Evolutionary conservation across 495 filamentous ascomycete species (phyloP).

Genomic region (Podospora fimiseda): DNA sequence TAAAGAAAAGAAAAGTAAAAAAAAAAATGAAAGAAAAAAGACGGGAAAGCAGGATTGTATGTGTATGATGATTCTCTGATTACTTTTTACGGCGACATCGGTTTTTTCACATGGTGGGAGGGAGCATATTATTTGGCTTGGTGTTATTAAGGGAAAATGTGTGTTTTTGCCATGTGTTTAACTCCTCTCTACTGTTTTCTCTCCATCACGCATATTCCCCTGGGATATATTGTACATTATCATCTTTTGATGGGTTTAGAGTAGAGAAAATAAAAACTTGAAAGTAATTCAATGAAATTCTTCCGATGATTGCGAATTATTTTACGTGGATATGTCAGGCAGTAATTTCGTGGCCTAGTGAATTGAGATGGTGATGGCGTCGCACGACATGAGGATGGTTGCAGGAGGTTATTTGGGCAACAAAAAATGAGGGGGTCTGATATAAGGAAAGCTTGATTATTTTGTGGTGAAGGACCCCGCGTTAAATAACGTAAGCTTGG

Average conservation of each 20-base stretch:
- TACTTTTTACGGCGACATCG: slow-evolving; percentile 23
- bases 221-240: no score
- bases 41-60: slow-evolving; percentile 4
- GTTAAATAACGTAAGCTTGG: no score
- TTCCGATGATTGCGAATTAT: neutral
- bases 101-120: slow-evolving; percentile 16
- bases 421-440: neutral
- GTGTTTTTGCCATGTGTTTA: slow-evolving; percentile 23
- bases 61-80: slow-evolving; percentile 2
- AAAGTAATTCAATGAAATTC: neutral
- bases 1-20: slow-evolving; percentile 21
- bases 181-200: slow-evolving; percentile 29
- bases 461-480: no score
- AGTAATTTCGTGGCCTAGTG: neutral
- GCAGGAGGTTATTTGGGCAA: neutral
- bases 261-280: slow-evolving; percentile 18
- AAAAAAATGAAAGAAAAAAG: neutral
- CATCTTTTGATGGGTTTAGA: slow-evolving; percentile 21
- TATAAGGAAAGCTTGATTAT: no score
- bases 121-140: slow-evolving; percentile 19
- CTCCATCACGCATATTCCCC: no score
- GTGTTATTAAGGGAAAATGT: slow-evolving; percentile 27
- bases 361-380: neutral
- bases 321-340: neutral
- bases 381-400: neutral